Conservation (phyloP, 345 rosid species). For the Citrus reticulata region DNA sequence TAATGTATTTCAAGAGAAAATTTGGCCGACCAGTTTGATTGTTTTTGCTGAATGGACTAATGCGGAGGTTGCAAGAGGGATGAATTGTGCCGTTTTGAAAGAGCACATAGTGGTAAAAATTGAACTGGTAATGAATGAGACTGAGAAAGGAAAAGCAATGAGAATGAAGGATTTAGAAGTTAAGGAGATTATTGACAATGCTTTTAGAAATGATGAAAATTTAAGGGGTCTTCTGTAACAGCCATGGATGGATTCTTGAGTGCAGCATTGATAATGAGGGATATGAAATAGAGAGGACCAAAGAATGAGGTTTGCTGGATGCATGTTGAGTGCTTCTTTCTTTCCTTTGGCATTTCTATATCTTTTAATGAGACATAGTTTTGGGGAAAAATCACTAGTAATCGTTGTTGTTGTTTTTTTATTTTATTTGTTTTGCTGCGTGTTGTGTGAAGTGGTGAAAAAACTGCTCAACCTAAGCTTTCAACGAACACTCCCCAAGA, state of each 20-base stretch:
- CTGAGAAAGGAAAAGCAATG: constrained; percentile 39
- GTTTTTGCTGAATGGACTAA: no score
- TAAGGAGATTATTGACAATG: constrained; percentile 28
- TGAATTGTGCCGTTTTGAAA: constrained; percentile 12
- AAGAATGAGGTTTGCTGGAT: not conserved
- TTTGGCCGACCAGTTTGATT: constrained; percentile 15
- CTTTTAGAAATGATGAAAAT: constrained; percentile 23
- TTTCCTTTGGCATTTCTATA: no score
- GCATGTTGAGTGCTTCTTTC: not conserved
- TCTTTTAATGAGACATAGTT: no score
- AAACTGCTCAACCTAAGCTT: no score
- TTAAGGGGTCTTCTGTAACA: constrained; percentile 26
- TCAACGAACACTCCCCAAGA: no score
- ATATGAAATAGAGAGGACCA: not conserved
- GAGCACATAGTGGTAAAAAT: constrained; percentile 41
- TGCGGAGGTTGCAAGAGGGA: constrained; percentile 30
- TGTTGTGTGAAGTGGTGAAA: no score
- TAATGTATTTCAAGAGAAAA: constrained; percentile 20
- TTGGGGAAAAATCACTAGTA: no score
- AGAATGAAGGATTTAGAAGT: constrained; percentile 39
- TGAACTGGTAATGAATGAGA: constrained; percentile 45
- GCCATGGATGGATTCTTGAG: constrained; percentile 35
- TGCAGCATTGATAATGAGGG: constrained; percentile 18
- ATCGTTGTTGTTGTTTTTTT: no score
- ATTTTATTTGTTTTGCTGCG: no score